Evolutionary conservation across 169 alveolate species (phyloP).

Genomic region (Eimeria brunetti): DNA sequence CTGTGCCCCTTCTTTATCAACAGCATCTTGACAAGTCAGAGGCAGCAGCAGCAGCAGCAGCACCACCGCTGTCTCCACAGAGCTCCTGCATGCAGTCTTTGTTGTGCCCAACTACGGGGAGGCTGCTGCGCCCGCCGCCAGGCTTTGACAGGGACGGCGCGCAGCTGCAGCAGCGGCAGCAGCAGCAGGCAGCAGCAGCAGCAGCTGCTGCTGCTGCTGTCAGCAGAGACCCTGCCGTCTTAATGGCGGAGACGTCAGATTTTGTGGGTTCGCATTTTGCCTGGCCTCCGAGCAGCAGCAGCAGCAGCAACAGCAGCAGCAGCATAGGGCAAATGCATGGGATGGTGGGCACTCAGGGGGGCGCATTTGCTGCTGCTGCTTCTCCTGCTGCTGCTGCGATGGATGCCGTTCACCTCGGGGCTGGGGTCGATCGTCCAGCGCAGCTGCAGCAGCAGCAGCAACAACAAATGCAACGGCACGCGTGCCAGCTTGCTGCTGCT

Average conservation of each 20-base stretch:
- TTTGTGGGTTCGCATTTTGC: background rate
- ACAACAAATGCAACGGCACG: background rate
- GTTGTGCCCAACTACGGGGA: background rate
- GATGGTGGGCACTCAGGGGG: background rate
- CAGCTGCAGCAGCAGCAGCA: conserved; percentile 14
- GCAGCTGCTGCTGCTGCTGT: conserved; percentile 47
- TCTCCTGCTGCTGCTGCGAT: conserved; percentile 28
- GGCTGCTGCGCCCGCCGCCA: background rate
- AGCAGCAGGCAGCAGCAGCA: no score
- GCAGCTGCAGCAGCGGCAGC: background rate
- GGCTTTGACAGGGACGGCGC: conserved; percentile 39
- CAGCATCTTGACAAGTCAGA: background rate
- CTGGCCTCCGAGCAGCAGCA: background rate
- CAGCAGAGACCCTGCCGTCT: conserved; percentile 44
- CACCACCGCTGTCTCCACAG: background rate
- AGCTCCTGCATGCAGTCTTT: conserved; percentile 1
- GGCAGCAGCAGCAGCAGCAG: conserved; percentile 64
- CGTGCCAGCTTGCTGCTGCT: background rate
- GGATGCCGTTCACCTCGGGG: background rate
- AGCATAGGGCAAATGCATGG: background rate
- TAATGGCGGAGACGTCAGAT: background rate
- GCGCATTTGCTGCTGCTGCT: conserved; percentile 6
- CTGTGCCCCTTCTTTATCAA: background rate
- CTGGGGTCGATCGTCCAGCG: background rate
- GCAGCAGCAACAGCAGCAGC: conserved; percentile 39